Base-by-base conservation (phyloP, 2,329 filamentous ascomycete genomes). In the Didymella segeticola region DNA sequence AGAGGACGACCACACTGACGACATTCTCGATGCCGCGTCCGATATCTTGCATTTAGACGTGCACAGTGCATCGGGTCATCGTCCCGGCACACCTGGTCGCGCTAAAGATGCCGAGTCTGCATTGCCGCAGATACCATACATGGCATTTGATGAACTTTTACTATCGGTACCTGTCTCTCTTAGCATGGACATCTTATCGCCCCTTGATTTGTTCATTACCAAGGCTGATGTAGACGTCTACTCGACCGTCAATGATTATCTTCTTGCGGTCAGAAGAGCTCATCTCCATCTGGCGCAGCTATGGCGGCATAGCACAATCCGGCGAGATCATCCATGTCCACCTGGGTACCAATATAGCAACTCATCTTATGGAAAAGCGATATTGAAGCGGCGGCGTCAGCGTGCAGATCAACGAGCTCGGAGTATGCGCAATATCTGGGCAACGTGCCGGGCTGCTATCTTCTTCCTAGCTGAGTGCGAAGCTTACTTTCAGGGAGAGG, bases 401-500 rank as follows among this genome's bases (percentile, higher is more conserved):
- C 83, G 89, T 43, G 84, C 87, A 61, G 85, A 85, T 22, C 70
- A 78, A 14, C 83, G 93, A 15, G 82, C 84, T 4, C 80, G 82
- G 27, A 82, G 84, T 0, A 89, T 96, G 82, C 86, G 95, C 14
- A 89, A 87, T 58, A 84, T 93, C 1, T 99, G 95, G 95, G 93
- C 92, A 0, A 96, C 91, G 0, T 89, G 89, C 63, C 92, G 90
- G 67, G 90, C 92, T 2, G 89, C 91, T 1, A 85, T 96, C 4
- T 97, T 96, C 76, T 89, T 98, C 63, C 80, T 98, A 3, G 91
- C 90, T 0, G 93, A 97, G 71, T 88, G 91, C 12, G 89, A 93
- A 62, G 86, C 86, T 3, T 98, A 96, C 66, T 86, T 98, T 37
- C 93, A 97, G 72, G 91, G 90, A 1, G 92, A 96, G 68, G 88